A percentile compares a stretch with the other conserved stretches of the same genome.
Conservation (phyloP, 2,329 filamentous ascomycete species). For the Penicillium concentricum region DNA sequence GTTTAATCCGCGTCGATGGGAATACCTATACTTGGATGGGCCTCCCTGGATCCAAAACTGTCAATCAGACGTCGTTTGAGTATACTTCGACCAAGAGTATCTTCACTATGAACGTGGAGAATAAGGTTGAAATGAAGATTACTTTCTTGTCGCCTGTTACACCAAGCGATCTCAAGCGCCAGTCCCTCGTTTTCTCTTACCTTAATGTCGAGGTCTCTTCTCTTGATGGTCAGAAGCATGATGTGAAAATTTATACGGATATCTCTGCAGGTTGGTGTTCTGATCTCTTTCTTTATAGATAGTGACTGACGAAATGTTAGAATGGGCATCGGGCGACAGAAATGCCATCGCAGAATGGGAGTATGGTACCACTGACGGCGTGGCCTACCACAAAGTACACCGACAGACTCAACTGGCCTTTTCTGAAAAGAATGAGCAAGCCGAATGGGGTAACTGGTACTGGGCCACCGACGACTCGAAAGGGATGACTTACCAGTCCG, state of each 20-base stretch:
- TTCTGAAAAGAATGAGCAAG: conserved; percentile 48
- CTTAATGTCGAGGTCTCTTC: conserved; percentile 63
- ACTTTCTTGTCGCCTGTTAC: conserved; percentile 71
- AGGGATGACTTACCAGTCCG: conserved; percentile 49
- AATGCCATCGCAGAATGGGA: conserved; percentile 62
- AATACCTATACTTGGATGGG: conserved; percentile 68
- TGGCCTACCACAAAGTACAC: conserved; percentile 62
- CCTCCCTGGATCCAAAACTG: conserved; percentile 46
- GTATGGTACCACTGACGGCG: conserved; percentile 49
- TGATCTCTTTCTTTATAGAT: background rate
- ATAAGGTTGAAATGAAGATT: conserved; percentile 62
- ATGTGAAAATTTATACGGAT: conserved; percentile 70
- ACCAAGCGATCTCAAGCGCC: conserved; percentile 63
- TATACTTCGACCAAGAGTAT: conserved; percentile 72
- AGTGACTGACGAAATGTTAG: conserved; percentile 42
- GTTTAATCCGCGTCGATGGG: conserved; percentile 68
- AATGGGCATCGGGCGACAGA: conserved; percentile 69
- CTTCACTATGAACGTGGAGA: conserved; percentile 65
- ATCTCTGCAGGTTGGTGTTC: conserved; percentile 61
- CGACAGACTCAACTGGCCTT: conserved; percentile 50
- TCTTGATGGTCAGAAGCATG: conserved; percentile 60
- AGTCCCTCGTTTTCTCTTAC: conserved; percentile 71
- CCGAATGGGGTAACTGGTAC: conserved; percentile 56
- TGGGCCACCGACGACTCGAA: conserved; percentile 48
- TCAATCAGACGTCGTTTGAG: conserved; percentile 61